Percentiles rank a stretch among this genome's conserved stretches.
These are phyloP conservation scores for Trapa bicornis DNA, from an alignment of 345 rosid genomes.

Conservation along the genomic window DNA sequence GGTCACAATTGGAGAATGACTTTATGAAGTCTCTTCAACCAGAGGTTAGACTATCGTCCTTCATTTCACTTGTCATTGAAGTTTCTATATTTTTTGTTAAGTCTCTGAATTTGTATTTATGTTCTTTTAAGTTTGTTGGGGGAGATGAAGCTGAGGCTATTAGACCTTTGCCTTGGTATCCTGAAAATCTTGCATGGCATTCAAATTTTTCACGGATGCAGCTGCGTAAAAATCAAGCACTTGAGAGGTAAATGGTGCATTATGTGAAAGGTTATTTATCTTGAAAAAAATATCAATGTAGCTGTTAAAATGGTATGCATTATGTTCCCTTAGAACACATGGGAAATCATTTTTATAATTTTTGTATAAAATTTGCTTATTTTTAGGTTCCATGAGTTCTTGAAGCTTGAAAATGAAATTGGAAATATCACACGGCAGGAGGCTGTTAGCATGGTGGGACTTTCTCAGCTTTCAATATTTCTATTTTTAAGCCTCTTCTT, in stretches of 20 bases:
- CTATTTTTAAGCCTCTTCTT: background rate
- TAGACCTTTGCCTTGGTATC: conserved; percentile 86
- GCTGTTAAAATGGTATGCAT: background rate
- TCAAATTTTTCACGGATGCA: conserved; percentile 87
- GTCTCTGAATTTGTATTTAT: conserved; percentile 1
- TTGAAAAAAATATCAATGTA: background rate
- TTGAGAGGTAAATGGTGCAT: conserved; percentile 51
- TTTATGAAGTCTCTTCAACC: conserved; percentile 63
- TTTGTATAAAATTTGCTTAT: background rate
- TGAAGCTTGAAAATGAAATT: conserved; percentile 87
- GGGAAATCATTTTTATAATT: background rate
- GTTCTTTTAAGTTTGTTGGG: conserved; percentile 37
- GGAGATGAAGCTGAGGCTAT: conserved; percentile 64
- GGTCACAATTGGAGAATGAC: conserved; percentile 63
- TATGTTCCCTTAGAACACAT: background rate
- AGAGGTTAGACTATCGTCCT: conserved; percentile 30
- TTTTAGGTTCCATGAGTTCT: conserved; percentile 87
- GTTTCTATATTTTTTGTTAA: conserved; percentile 4
- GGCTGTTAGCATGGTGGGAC: conserved; percentile 92
- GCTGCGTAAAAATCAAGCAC: conserved; percentile 76
- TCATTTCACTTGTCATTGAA: background rate
- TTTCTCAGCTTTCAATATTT: background rate
- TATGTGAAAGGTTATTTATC: background rate
- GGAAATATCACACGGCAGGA: conserved; percentile 96
- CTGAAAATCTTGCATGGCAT: conserved; percentile 86